phyloP scores from a whole-genome alignment of 805 yeast species.

The Ogataea ganodermae region DNA sequence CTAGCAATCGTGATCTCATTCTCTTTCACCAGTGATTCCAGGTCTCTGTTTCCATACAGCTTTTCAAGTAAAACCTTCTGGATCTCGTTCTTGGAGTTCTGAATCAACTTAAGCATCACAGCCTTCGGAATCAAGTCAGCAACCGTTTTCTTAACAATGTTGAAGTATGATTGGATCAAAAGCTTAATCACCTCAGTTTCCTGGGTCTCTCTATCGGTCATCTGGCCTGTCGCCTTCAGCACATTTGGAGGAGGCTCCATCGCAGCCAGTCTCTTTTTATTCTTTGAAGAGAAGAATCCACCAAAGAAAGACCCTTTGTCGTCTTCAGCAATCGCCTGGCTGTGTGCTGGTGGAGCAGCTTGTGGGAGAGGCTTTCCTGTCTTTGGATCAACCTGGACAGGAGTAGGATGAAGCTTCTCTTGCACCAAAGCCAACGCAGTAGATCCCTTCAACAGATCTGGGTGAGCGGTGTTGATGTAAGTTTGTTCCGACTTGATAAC shows the following conservation, averaged over 20 bases:
- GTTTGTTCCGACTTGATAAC: constrained; percentile 86
- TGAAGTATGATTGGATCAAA: constrained; percentile 85
- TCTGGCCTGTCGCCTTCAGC: constrained; percentile 84
- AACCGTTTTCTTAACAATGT: constrained; percentile 89
- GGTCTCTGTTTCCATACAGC: constrained; percentile 73
- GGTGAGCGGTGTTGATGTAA: constrained; percentile 96
- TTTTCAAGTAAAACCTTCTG: constrained; percentile 89
- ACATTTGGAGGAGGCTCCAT: constrained; percentile 98
- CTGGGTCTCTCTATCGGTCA: constrained; percentile 94
- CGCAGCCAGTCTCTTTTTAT: constrained; percentile 88
- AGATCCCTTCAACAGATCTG: constrained; percentile 91
- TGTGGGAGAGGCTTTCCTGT: constrained; percentile 76
- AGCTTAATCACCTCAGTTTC: constrained; percentile 97
- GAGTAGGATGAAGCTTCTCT: constrained; percentile 81
- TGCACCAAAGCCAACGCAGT: constrained; percentile 92
- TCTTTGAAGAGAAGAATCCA: constrained; percentile 88
- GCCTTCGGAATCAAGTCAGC: constrained; percentile 96
- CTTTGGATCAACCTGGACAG: constrained; percentile 81
- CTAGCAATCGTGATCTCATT: constrained; percentile 91
- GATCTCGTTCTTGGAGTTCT: constrained; percentile 79
- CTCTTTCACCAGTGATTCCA: constrained; percentile 82
- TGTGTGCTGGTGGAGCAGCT: constrained; percentile 34
- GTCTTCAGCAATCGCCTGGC: constrained; percentile 44
- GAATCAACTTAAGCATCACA: constrained; percentile 87
- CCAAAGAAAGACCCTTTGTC: constrained; percentile 84